Conservation (phyloP, 208 protist genomes). For the Acanthamoeba royreba region DNA sequence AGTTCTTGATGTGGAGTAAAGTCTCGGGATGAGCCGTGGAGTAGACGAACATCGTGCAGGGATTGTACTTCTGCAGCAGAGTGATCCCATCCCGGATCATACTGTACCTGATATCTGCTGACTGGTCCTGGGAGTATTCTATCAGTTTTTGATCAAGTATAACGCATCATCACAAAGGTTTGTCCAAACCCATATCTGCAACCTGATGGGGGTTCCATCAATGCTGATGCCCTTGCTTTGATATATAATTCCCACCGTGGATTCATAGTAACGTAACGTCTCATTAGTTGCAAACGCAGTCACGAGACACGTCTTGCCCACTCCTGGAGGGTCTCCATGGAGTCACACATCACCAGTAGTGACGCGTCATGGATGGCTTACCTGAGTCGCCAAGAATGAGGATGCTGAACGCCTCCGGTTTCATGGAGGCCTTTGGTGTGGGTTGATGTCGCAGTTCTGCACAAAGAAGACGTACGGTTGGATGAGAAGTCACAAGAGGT, state of each 20-base stretch:
- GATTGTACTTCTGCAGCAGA: too few relatives aligned
- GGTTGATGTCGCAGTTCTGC: too few relatives aligned
- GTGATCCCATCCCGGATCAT: too few relatives aligned
- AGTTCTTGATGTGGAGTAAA: too few relatives aligned
- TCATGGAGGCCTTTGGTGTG: too few relatives aligned
- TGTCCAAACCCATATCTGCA: neutral
- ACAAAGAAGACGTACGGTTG: neutral
- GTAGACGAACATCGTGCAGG: too few relatives aligned
- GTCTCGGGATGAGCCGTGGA: too few relatives aligned
- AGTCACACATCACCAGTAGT: too few relatives aligned
- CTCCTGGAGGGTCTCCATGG: neutral
- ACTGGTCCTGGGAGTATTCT: neutral
- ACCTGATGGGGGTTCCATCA: neutral
- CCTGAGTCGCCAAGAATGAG: too few relatives aligned
- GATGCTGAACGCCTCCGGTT: too few relatives aligned
- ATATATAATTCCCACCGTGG: neutral
- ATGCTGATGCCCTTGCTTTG: neutral
- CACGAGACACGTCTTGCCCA: neutral
- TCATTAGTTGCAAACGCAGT: neutral
- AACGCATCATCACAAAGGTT: neutral
- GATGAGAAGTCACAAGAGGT: neutral
- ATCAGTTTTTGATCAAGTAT: neutral
- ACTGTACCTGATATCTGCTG: too few relatives aligned
- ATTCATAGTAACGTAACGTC: neutral
- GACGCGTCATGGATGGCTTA: too few relatives aligned